Conservation (phyloP, 305 asterid species). For the Nicotiana rustica region DNA sequence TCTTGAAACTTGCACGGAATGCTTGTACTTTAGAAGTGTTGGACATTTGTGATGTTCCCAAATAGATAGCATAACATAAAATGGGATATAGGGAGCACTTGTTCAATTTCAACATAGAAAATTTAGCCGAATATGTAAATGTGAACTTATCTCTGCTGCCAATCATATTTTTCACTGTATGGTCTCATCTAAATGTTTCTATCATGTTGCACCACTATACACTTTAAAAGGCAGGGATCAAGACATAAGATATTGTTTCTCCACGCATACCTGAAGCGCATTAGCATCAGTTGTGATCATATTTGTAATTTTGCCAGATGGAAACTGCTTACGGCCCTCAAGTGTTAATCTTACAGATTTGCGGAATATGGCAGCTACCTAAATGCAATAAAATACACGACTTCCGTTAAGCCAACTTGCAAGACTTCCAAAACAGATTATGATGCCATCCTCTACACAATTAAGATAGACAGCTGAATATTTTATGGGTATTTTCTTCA, state of each 20-base stretch:
- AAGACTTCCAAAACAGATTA: slow-evolving; percentile 25
- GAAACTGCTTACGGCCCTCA: slow-evolving; percentile 80
- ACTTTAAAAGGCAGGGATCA: slow-evolving; percentile 13
- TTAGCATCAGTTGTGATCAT: slow-evolving; percentile 96
- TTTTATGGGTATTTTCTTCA: not conserved
- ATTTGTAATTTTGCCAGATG: slow-evolving; percentile 90
- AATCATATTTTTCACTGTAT: not conserved
- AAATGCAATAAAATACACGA: slow-evolving; percentile 9
- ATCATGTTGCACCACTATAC: slow-evolving; percentile 11
- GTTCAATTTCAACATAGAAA: not conserved
- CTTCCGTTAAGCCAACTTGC: not conserved
- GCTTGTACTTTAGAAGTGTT: not conserved
- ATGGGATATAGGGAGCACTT: slow-evolving; percentile 1
- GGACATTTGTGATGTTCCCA: slow-evolving; percentile 25
- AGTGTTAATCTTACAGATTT: slow-evolving; percentile 85
- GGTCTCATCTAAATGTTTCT: not conserved
- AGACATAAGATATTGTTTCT: not conserved
- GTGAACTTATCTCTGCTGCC: not conserved
- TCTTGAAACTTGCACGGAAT: slow-evolving; percentile 27
- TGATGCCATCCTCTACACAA: not conserved
- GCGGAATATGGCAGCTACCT: slow-evolving; percentile 92
- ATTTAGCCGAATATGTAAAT: not conserved
- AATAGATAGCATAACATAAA: slow-evolving; percentile 1
- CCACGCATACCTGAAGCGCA: slow-evolving; percentile 79
- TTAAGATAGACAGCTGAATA: slow-evolving; percentile 13